Evolutionary conservation across 805 yeast species (phyloP).

Genomic region (Metschnikowia drakensbergensis): DNA sequence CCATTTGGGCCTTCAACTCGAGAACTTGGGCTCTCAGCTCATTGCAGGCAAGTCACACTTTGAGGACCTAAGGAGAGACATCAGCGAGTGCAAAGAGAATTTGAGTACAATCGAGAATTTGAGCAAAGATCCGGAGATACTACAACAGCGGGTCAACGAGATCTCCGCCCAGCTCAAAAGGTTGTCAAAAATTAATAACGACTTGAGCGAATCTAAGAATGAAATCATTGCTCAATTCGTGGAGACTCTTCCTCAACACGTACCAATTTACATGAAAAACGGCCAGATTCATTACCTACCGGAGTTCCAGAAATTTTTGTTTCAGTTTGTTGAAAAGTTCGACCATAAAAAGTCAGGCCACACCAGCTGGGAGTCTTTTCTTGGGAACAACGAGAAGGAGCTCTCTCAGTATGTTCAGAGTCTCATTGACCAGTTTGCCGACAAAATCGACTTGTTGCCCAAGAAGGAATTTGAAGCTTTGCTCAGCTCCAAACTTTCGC

Average conservation of each 20-base stretch:
- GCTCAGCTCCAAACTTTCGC: slow-evolving; percentile 20
- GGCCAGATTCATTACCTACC: slow-evolving; percentile 36
- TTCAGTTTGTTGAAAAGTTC: slow-evolving; percentile 30
- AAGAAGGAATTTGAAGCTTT: slow-evolving; percentile 23
- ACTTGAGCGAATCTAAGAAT: slow-evolving; percentile 15
- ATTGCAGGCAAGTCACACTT: slow-evolving; percentile 6
- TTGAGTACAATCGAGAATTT: slow-evolving; percentile 10
- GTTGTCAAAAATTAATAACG: slow-evolving; percentile 12
- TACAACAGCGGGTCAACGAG: slow-evolving; percentile 17
- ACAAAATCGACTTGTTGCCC: slow-evolving; percentile 15
- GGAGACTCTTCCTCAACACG: slow-evolving; percentile 25
- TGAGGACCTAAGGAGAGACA: slow-evolving; percentile 12
- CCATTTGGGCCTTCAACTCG: slow-evolving; percentile 13
- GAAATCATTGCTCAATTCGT: slow-evolving; percentile 21
- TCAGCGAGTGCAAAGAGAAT: slow-evolving; percentile 12
- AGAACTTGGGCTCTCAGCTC: slow-evolving; percentile 4
- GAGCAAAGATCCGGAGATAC: slow-evolving; percentile 11
- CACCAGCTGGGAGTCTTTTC: slow-evolving; percentile 24
- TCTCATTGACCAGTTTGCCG: slow-evolving; percentile 6
- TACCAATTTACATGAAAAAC: slow-evolving; percentile 33
- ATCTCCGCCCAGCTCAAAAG: slow-evolving; percentile 17
- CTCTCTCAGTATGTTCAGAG: slow-evolving; percentile 19
- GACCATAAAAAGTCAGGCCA: slow-evolving; percentile 6
- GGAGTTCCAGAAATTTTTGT: slow-evolving; percentile 35
- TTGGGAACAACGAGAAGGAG: slow-evolving; percentile 19